Base-by-base conservation (phyloP, 140 eudicot species). In the Erigeron philadelphicus region DNA sequence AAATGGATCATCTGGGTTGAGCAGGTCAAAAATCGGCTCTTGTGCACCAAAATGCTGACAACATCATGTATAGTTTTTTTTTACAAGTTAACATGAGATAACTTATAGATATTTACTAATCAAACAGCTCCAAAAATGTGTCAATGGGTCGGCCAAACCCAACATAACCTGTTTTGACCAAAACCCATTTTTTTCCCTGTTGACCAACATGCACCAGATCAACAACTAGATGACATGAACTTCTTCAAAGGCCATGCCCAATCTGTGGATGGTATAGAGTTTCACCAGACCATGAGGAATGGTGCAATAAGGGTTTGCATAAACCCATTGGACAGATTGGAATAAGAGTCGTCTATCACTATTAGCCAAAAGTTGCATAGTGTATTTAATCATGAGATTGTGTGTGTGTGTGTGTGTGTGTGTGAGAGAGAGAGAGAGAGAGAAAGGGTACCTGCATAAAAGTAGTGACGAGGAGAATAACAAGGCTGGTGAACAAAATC, bases 401-500 rank as follows among this genome's bases (percentile, higher is more conserved):
- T 7, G 31, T 9, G 35, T 16, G n/a, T 3, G 11, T 18, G 49
- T 52, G 55, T 55, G 19, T 54, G 49, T 13, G 17, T n/a, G 61
- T 11, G 61, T 7, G 53, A 15, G 46, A 13, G 47, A 56, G 65
- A 43, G 48, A 45, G 77, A 61, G 64, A 72, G 67, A 75, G 80
- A 75, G 78, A 77, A 64, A 63, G 56, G 11, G 41, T 12, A 88
- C 98, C 98, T 93, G 97, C 50, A 93, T 78, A 61, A 93, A 84
- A 67, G 89, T 81, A 43, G 99, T 83, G 67, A 89, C 61, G 12
- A 87, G 50, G 56, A 93, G 87, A 70, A 85, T 71, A 38, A 93
- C 52, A 16, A 93, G 99, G 80, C 99, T 84, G 59, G 97, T 86
- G 84, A 93, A 93, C 90, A 93, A 79, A 73, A 89, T 78, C 49